These are phyloP conservation scores for Starmera caribaea DNA, from an alignment of 805 yeast genomes.

Conservation along the genomic window DNA sequence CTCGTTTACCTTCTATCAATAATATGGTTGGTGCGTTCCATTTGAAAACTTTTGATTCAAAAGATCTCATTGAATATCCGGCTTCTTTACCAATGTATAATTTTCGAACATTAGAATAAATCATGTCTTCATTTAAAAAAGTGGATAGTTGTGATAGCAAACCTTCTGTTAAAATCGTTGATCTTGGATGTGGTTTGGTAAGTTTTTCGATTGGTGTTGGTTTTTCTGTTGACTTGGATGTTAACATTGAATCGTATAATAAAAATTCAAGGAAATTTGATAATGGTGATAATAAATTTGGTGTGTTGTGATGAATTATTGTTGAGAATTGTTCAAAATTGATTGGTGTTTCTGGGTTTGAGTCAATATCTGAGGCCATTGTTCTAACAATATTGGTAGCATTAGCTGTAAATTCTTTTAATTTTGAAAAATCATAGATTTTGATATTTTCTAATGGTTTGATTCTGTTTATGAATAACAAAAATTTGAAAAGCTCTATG, in stretches of 20 bases:
- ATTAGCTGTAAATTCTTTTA: conserved; percentile 32
- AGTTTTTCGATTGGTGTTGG: conserved; percentile 1
- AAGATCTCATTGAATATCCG: conserved; percentile 83
- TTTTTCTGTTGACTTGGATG: conserved; percentile 1
- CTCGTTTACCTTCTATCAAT: conserved; percentile 48
- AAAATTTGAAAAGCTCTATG: conserved; percentile 36
- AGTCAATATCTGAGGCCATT: conserved; percentile 31
- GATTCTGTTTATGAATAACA: conserved; percentile 34
- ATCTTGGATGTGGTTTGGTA: conserved; percentile 19
- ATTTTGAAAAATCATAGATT: conserved; percentile 19
- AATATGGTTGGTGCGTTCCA: conserved; percentile 86
- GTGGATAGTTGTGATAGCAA: conserved; percentile 32
- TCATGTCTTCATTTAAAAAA: conserved; percentile 27
- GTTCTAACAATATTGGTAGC: conserved; percentile 40
- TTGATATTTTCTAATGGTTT: conserved; percentile 22
- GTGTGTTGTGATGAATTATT: conserved; percentile 25
- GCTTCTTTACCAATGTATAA: conserved; percentile 64
- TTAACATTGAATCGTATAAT: conserved; percentile 21
- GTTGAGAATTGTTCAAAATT: conserved; percentile 23
- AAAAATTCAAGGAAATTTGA: conserved; percentile 33
- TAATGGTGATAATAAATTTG: conserved; percentile 35
- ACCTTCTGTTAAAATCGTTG: conserved; percentile 25
- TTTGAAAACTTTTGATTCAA: conserved; percentile 75
- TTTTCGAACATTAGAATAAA: conserved; percentile 40
- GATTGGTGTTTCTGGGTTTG: conserved; percentile 12